Evolutionary conservation across 2,329 filamentous ascomycete genomes (phyloP).

Genomic region (Pezicula radicicola): DNA sequence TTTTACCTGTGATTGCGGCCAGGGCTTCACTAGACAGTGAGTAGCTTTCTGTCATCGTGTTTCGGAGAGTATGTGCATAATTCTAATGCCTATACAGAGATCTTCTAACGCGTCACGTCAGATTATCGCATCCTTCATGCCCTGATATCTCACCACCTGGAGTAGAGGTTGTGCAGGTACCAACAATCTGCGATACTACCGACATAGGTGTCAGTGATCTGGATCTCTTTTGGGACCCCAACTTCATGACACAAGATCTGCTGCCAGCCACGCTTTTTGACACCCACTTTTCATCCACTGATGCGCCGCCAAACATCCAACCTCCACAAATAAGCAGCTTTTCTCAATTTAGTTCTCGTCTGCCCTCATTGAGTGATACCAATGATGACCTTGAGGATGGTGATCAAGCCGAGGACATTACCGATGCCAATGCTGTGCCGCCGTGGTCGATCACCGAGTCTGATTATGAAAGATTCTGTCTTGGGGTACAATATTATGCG

Average conservation of each 20-base stretch:
- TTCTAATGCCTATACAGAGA: background rate
- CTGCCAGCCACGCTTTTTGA: background rate
- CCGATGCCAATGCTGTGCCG: background rate
- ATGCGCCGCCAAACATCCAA: background rate
- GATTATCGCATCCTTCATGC: background rate
- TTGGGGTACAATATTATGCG: background rate
- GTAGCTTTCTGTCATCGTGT: background rate
- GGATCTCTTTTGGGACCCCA: background rate
- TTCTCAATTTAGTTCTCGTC: constrained; percentile 1
- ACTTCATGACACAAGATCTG: background rate
- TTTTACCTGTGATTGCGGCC: constrained; percentile 4
- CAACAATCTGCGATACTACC: background rate
- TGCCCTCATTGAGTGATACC: constrained; percentile 1
- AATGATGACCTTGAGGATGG: background rate
- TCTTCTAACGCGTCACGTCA: background rate
- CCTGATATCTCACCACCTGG: background rate
- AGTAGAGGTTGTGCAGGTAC: background rate
- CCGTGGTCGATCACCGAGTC: constrained; percentile 1
- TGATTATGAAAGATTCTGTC: constrained; percentile 1
- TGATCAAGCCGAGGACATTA: constrained; percentile 25
- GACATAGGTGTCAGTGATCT: background rate
- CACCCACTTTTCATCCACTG: background rate
- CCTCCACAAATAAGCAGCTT: background rate
- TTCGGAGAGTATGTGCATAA: background rate
- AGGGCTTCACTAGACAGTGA: constrained; percentile 4